phyloP scores from a whole-genome alignment of 441 rosid genomes.

The Theobroma grandiflorum region DNA sequence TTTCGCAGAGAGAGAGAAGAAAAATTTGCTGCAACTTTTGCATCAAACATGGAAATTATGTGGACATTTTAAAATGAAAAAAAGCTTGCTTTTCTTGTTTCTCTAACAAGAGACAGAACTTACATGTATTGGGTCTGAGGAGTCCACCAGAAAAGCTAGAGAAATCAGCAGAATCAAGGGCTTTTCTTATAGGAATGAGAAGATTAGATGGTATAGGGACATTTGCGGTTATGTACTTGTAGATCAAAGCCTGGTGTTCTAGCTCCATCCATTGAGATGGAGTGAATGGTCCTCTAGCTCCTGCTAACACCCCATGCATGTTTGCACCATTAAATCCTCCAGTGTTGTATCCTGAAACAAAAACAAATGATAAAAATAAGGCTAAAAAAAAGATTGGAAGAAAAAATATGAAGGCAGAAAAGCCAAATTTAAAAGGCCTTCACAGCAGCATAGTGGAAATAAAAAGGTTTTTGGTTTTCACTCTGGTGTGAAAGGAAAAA shows the following conservation, averaged over 20 bases:
- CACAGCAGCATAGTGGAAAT: not conserved
- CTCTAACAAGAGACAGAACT: slow-evolving; percentile 33
- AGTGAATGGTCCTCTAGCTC: slow-evolving; percentile 62
- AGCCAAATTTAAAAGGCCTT: slow-evolving; percentile 2
- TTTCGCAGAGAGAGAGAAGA: not conserved
- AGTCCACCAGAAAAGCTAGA: slow-evolving; percentile 31
- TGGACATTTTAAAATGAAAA: not conserved
- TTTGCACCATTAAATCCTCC: slow-evolving; percentile 35
- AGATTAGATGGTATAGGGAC: slow-evolving; percentile 67
- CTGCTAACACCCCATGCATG: slow-evolving; percentile 54
- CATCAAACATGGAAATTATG: slow-evolving; percentile 10
- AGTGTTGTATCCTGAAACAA: not conserved
- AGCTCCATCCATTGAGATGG: slow-evolving; percentile 80
- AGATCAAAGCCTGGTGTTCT: slow-evolving; percentile 82
- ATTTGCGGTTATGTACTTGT: slow-evolving; percentile 64
- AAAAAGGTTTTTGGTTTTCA: not conserved
- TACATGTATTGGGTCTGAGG: slow-evolving; percentile 53
- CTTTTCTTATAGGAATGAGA: slow-evolving; percentile 62
- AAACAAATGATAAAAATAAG: not conserved
- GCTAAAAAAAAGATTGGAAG: not conserved
- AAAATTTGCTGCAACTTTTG: slow-evolving; percentile 1
- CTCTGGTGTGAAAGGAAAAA: not conserved
- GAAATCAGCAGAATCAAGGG: slow-evolving; percentile 52
- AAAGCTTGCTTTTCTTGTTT: not conserved
- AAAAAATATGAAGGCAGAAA: slow-evolving; percentile 13